A percentile compares a stretch with the other conserved stretches of the same genome.
Conservation (phyloP, 2,329 filamentous ascomycete genomes). For the Penicillium sp. region DNA sequence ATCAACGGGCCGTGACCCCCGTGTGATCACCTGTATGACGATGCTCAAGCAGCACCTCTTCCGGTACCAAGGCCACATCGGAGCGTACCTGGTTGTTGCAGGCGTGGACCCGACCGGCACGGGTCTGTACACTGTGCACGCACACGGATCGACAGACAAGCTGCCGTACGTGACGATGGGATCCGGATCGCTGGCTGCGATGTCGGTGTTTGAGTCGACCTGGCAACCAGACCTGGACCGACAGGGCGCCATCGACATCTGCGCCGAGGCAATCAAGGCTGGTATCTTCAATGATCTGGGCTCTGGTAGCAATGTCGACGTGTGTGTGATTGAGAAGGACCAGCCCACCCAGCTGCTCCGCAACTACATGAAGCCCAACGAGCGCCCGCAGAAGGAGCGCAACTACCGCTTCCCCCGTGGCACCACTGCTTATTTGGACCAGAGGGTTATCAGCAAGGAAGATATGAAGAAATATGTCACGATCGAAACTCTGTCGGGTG, state of each 20-base stretch:
- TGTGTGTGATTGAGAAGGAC: slow-evolving; percentile 90
- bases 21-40: slow-evolving; percentile 98
- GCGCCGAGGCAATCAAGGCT: slow-evolving; percentile 82
- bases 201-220: slow-evolving; percentile 95
- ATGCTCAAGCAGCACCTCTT: slow-evolving; percentile 99
- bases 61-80: slow-evolving; percentile 95
- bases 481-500: slow-evolving; percentile 76
- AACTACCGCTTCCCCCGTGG: slow-evolving; percentile 88
- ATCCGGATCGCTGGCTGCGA: slow-evolving; percentile 89
- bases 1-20: slow-evolving; percentile 91
- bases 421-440: slow-evolving; percentile 92
- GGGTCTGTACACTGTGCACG: slow-evolving; percentile 96
- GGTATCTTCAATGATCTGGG: slow-evolving; percentile 99
- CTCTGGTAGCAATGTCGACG: slow-evolving; percentile 94
- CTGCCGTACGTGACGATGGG: slow-evolving; percentile 99
- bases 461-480: slow-evolving; percentile 93
- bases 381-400: slow-evolving; percentile 84
- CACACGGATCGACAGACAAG: slow-evolving; percentile 97
- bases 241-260: slow-evolving; percentile 79
- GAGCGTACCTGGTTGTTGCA: slow-evolving; percentile 94
- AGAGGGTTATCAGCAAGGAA: slow-evolving; percentile 92
- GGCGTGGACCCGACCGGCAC: slow-evolving; percentile 94
- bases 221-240: slow-evolving; percentile 78
- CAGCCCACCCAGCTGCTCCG: slow-evolving; percentile 85
- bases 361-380: slow-evolving; percentile 91